phyloP scores from a whole-genome alignment of 306 rosid species.

The Acmispon strigosus region DNA sequence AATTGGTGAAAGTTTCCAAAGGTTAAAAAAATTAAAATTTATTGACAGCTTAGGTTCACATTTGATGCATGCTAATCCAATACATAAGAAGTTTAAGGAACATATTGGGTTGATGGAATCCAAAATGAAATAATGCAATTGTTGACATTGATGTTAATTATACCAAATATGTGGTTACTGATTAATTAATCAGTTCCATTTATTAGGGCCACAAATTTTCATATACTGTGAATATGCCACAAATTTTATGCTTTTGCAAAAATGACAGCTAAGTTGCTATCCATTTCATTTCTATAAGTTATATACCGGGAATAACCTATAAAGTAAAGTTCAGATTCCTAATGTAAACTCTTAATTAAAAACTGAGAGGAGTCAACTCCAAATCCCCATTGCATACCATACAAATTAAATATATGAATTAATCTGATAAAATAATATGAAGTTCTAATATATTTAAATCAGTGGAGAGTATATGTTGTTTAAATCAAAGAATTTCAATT shows the following conservation, averaged over 20 bases:
- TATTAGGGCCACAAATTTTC: slow-evolving; percentile 13
- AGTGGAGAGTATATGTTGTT: no score
- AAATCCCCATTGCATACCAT: slow-evolving; percentile 25
- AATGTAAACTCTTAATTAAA: slow-evolving; percentile 8
- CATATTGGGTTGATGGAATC: slow-evolving; percentile 25
- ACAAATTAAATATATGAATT: neutral
- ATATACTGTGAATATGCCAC: slow-evolving; percentile 16
- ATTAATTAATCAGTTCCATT: slow-evolving; percentile 9
- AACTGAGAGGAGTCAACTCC: slow-evolving; percentile 33
- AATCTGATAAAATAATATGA: no score
- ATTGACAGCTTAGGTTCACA: slow-evolving; percentile 16
- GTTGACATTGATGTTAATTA: neutral
- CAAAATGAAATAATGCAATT: neutral
- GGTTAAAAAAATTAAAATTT: slow-evolving; percentile 25
- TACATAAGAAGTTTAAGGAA: neutral
- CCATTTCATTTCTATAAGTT: neutral
- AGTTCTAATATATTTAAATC: neutral
- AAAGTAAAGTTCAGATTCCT: slow-evolving; percentile 29
- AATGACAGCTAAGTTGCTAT: slow-evolving; percentile 1
- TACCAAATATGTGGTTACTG: neutral
- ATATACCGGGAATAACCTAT: neutral
- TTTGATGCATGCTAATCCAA: slow-evolving; percentile 28
- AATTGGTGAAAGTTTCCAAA: slow-evolving; percentile 11
- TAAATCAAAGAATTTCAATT: no score
- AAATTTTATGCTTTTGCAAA: neutral